A percentile compares a stretch with the other conserved stretches of the same genome.
phyloP scores from a whole-genome alignment of 2,329 filamentous ascomycete genomes.

The Fusarium odoratissimum region DNA sequence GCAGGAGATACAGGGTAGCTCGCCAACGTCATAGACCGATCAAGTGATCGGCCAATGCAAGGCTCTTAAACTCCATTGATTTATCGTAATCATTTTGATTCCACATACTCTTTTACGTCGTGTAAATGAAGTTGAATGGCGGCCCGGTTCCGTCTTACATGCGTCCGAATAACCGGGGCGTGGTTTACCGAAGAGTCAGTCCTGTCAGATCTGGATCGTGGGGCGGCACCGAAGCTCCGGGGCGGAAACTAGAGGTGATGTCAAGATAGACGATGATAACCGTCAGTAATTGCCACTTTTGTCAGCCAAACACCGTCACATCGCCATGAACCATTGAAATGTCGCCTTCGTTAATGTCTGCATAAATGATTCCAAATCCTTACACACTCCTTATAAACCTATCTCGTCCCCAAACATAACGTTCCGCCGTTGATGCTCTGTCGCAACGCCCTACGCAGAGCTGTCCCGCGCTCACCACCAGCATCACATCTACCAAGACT shows the following conservation, averaged over 20 bases:
- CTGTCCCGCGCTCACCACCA: constrained; percentile 45
- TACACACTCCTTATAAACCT: constrained; percentile 6
- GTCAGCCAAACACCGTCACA: constrained; percentile 22
- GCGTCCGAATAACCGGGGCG: constrained; percentile 22
- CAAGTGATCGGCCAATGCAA: not conserved
- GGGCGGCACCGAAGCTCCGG: constrained; percentile 21
- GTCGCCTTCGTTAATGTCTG: not conserved
- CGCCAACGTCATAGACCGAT: not conserved
- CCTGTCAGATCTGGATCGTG: constrained; percentile 17
- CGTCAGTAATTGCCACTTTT: constrained; percentile 37
- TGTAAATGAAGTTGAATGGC: constrained; percentile 5
- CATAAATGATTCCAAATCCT: constrained; percentile 26
- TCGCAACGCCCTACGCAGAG: constrained; percentile 48
- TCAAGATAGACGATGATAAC: constrained; percentile 33
- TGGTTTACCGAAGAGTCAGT: not conserved
- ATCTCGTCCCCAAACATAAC: not conserved
- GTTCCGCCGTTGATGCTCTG: constrained; percentile 50
- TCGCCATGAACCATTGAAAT: constrained; percentile 4
- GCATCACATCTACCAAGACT: constrained; percentile 36
- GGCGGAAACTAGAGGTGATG: constrained; percentile 30
- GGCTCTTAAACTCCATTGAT: not conserved
- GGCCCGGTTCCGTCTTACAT: constrained; percentile 31
- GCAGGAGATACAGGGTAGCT: constrained; percentile 5
- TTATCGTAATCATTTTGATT: not conserved
- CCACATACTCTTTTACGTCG: not conserved